Evolutionary conservation across 352 stramenopile species (phyloP).

Genomic region (Pythium sp.): DNA sequence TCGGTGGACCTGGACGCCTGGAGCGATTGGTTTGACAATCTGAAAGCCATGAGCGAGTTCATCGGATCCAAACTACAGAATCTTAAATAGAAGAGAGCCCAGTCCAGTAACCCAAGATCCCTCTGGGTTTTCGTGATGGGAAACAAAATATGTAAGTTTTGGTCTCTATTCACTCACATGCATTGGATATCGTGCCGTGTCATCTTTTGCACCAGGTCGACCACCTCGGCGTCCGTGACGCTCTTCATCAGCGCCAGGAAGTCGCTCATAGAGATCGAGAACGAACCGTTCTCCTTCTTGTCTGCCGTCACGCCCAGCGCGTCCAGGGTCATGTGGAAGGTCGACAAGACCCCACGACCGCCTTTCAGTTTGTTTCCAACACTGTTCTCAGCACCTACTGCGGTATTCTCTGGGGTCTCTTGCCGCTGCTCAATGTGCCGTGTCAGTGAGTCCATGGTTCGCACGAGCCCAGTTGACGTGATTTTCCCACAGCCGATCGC

Average conservation of each 20-base stretch:
- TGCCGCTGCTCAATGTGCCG: conserved; percentile 29
- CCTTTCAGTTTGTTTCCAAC: not conserved
- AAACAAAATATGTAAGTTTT: not conserved
- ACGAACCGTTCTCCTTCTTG: conserved; percentile 1
- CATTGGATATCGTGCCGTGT: conserved; percentile 52
- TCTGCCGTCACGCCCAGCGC: conserved; percentile 4
- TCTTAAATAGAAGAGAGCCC: not conserved
- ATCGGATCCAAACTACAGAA: conserved; percentile 30
- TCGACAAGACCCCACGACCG: conserved; percentile 1
- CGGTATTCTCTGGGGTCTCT: not conserved
- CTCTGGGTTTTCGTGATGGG: not conserved
- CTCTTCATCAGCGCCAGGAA: conserved; percentile 35
- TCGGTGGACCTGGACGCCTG: conserved; percentile 71
- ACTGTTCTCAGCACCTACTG: not conserved
- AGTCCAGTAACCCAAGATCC: not conserved
- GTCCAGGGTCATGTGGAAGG: conserved; percentile 25
- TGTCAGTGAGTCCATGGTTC: conserved; percentile 40
- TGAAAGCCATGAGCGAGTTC: conserved; percentile 66
- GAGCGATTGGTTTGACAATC: conserved; percentile 77
- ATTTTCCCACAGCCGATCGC: conserved; percentile 49
- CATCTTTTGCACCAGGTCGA: conserved; percentile 52
- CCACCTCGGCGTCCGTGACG: conserved; percentile 30
- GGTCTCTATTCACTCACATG: conserved; percentile 29
- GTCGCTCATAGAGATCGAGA: conserved; percentile 30
- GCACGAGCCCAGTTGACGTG: conserved; percentile 29